Base-by-base conservation (phyloP, 1,284 basidiomycete genomes). In the Porogramme epimiltina region DNA sequence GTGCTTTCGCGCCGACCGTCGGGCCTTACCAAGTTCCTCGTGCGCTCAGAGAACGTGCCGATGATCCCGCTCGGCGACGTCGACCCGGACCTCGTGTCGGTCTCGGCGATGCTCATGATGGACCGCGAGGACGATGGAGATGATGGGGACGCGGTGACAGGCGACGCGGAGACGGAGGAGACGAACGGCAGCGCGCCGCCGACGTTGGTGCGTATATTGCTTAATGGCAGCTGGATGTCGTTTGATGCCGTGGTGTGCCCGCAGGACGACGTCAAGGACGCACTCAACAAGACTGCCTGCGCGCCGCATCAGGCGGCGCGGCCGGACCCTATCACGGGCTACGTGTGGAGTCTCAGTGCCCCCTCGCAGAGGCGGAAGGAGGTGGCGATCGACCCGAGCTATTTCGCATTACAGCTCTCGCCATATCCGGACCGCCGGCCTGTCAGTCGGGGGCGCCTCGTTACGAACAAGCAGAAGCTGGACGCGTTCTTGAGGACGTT, bases 41-140 rank as follows among this genome's bases (percentile, higher is more conserved):
- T 91, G 67, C 86, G 91, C 63, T 70, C 95, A 28, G 95, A 98
- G 68, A 98, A 99, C 66, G 82, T 92, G 1, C 91, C 93, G 0
- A 77, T 93, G 68, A 84, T 93, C 3, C 85, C 86, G 0, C 77
- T 89, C 1, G 93, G 93, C 1, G 91, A 94, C 63, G 87, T 88
- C 3, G 80, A 89, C 58, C 89, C 91, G 0, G 89, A 95, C 67
- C 68, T 87, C 58, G 66, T 86, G 6, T 87, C 88, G 4, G 68
- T 91, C 0, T 83, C 89, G 6, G 89, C 89, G 0, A 76, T 81
- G 28, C 71, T 94, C 41, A 79, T 93, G 66, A 86, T 91, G 76
- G 85, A 91, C 55, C 80, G 87, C 44, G 56, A 57, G 26, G 52
- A 56, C 39, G 49, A 49, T 20, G 54, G 51, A 9, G n/a, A n/a